Conservation (phyloP, 176 grass and related monocot genomes). For the Paspalum notatum region DNA sequence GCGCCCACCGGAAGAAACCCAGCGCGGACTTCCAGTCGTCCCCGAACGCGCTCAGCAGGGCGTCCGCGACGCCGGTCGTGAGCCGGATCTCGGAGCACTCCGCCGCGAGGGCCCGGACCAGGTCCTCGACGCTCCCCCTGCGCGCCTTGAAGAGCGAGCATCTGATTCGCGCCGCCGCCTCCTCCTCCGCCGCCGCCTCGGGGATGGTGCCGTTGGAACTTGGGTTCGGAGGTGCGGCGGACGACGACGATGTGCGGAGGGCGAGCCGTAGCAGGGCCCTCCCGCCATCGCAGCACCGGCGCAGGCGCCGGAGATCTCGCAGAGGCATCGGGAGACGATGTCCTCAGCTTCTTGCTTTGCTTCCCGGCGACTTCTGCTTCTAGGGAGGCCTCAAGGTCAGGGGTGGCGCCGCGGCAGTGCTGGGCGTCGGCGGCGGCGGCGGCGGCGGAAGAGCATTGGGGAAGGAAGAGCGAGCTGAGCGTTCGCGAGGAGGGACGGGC, state of each 20-base stretch:
- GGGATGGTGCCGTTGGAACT: conserved; percentile 26
- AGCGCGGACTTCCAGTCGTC: conserved; percentile 89
- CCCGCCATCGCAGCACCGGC: not conserved
- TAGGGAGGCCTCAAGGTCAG: not conserved
- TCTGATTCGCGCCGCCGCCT: conserved; percentile 48
- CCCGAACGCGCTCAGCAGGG: conserved; percentile 64
- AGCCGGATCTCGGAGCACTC: conserved; percentile 56
- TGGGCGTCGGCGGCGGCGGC: not conserved
- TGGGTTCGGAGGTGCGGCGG: not conserved
- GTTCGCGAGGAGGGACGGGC: not conserved
- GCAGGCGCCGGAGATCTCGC: not conserved
- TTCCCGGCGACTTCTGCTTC: not conserved
- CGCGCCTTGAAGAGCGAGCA: conserved; percentile 50
- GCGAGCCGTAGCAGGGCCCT: conserved; percentile 17
- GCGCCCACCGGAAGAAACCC: conserved; percentile 78
- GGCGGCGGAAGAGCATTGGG: too few relatives aligned
- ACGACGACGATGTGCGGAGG: not conserved
- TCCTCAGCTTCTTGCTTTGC: not conserved
- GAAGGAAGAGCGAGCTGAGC: not conserved
- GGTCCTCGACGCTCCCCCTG: conserved; percentile 57
- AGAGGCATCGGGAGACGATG: conserved; percentile 17
- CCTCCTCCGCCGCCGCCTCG: conserved; percentile 49
- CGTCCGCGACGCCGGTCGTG: conserved; percentile 59
- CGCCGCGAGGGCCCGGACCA: conserved; percentile 49
- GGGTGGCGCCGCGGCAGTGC: not conserved